These are phyloP conservation scores for Zygosaccharomyces pseudorouxii DNA, from an alignment of 805 yeast genomes.

Conservation along the genomic window DNA sequence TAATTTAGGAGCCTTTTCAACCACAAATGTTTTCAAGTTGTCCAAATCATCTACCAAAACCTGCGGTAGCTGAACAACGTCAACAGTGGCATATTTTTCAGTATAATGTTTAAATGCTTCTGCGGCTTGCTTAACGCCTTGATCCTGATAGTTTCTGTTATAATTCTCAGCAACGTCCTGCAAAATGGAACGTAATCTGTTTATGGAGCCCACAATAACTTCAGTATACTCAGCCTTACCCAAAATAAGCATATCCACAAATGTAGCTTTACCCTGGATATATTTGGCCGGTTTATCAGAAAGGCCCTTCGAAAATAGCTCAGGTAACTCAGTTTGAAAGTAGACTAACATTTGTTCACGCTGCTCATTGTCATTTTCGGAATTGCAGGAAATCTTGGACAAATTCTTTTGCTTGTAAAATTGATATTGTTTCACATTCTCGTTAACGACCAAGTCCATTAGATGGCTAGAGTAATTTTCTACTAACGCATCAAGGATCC, in stretches of 20 bases:
- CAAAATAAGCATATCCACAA: constrained; percentile 24
- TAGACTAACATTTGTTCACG: constrained; percentile 24
- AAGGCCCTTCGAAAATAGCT: constrained; percentile 19
- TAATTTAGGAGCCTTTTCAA: constrained; percentile 17
- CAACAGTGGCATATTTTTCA: constrained; percentile 14
- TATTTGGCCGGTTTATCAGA: constrained; percentile 25
- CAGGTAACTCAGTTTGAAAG: constrained; percentile 28
- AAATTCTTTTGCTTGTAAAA: constrained; percentile 26
- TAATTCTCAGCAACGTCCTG: constrained; percentile 47
- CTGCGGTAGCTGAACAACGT: constrained; percentile 12
- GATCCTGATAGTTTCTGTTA: constrained; percentile 74
- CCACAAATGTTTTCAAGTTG: constrained; percentile 15
- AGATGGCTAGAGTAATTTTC: constrained; percentile 72
- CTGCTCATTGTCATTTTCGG: constrained; percentile 22
- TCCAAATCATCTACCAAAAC: constrained; percentile 14
- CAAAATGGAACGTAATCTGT: constrained; percentile 43
- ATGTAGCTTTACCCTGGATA: constrained; percentile 25
- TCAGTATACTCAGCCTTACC: constrained; percentile 25
- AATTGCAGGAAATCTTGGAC: constrained; percentile 20
- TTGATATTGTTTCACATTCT: constrained; percentile 53
- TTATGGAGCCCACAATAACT: constrained; percentile 19
- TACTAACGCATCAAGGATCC: constrained; percentile 46
- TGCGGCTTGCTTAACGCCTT: constrained; percentile 62
- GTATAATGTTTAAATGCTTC: constrained; percentile 36
- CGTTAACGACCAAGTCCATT: constrained; percentile 83